Evolutionary conservation across 495 filamentous ascomycete species (phyloP).

Genomic region (Aspergillus cavernicola): DNA sequence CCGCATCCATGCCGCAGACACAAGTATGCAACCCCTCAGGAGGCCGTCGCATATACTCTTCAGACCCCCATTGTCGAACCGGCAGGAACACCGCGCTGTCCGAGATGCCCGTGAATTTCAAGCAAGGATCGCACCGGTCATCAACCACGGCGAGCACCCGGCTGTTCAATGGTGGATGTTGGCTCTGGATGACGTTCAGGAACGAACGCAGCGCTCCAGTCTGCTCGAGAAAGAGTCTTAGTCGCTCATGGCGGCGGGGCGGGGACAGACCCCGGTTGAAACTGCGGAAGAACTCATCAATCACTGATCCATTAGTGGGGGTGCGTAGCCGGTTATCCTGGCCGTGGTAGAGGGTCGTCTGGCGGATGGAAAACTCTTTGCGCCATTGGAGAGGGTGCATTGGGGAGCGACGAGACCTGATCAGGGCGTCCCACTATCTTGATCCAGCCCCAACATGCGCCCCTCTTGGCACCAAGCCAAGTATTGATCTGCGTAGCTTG

Average conservation of each 20-base stretch:
- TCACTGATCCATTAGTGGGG: constrained; percentile 5
- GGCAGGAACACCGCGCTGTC: constrained; percentile 14
- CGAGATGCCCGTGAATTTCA: constrained; percentile 11
- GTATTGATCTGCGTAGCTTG: too few relatives aligned
- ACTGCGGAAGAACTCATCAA: constrained; percentile 17
- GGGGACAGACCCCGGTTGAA: constrained; percentile 10
- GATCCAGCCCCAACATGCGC: too few relatives aligned
- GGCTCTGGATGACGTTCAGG: not conserved
- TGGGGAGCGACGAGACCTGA: not conserved
- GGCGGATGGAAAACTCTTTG: constrained; percentile 14
- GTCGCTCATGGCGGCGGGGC: constrained; percentile 14
- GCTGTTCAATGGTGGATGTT: not conserved
- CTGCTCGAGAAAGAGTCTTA: constrained; percentile 14
- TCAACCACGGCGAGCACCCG: constrained; percentile 14
- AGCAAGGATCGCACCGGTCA: constrained; percentile 19
- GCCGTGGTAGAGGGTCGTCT: constrained; percentile 12
- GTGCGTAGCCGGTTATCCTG: constrained; percentile 15
- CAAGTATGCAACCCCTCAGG: constrained; percentile 14
- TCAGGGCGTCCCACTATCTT: too few relatives aligned
- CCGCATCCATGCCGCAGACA: constrained; percentile 13
- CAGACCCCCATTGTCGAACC: constrained; percentile 17
- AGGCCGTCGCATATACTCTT: constrained; percentile 15
- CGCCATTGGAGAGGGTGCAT: constrained; percentile 5
- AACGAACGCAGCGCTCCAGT: constrained; percentile 10
- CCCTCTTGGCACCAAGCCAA: too few relatives aligned